Evolutionary conservation across 1,284 basidiomycete species (phyloP).

Genomic region (Puccinia sorghi): DNA sequence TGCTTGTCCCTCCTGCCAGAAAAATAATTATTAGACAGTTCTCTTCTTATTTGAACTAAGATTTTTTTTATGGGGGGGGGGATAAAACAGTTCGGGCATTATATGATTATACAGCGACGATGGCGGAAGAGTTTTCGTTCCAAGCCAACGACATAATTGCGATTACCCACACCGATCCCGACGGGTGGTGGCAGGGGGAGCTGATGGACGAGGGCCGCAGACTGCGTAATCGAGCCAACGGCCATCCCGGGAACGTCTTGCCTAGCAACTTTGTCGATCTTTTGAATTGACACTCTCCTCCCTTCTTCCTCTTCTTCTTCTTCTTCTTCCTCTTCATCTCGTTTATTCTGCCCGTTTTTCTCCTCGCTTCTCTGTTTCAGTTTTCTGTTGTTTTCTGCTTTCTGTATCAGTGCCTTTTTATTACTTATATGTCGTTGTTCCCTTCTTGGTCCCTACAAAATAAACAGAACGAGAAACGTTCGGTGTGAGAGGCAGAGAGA

Average conservation of each 20-base stretch:
- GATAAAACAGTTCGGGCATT: conserved; percentile 74
- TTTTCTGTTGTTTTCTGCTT: too few species aligned
- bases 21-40: neutral
- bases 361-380: too few species aligned
- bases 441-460: too few species aligned
- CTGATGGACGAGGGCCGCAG: conserved; percentile 69
- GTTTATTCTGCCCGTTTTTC: too few species aligned
- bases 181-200: conserved; percentile 87
- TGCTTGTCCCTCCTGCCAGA: conserved; percentile 51
- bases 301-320: too few species aligned
- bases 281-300: conserved; percentile 16
- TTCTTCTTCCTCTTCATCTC: too few species aligned
- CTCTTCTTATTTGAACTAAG: conserved; percentile 2
- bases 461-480: too few species aligned
- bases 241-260: conserved; percentile 79
- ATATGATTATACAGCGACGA: conserved; percentile 84
- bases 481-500: too few species aligned
- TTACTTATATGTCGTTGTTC: too few species aligned
- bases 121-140: conserved; percentile 82
- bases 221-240: conserved; percentile 49
- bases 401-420: too few species aligned
- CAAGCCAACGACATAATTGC: conserved; percentile 88
- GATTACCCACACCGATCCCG: conserved; percentile 83
- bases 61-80: neutral
- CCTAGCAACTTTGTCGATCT: conserved; percentile 76